Conservation (phyloP, 441 rosid genomes). For the Euphorbia schlechtendalii region DNA sequence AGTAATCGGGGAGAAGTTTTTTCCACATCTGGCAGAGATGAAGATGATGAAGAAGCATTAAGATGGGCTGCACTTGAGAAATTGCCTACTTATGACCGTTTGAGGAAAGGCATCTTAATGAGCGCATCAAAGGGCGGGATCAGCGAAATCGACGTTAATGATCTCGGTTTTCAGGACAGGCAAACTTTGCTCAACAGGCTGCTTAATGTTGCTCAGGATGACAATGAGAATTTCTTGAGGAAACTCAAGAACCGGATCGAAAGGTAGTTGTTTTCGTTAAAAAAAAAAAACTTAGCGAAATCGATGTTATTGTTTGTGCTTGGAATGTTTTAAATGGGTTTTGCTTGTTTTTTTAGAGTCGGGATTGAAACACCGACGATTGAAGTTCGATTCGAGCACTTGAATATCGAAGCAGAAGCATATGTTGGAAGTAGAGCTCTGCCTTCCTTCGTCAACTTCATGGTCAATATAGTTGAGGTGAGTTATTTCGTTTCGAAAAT, state of each 20-base stretch:
- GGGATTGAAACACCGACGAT: slow-evolving; percentile 55
- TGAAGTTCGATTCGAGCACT: slow-evolving; percentile 55
- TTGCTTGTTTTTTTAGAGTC: slow-evolving; percentile 27
- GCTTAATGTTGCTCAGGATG: slow-evolving; percentile 23
- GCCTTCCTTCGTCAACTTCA: slow-evolving; percentile 47
- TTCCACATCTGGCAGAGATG: slow-evolving; percentile 39
- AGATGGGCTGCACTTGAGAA: slow-evolving; percentile 32
- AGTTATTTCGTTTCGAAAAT: background rate
- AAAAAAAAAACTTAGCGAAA: no score
- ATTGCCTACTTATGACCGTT: slow-evolving; percentile 27
- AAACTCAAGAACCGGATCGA: slow-evolving; percentile 27
- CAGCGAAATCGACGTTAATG: slow-evolving; percentile 17
- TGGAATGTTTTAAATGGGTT: background rate
- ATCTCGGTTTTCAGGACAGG: slow-evolving; percentile 24
- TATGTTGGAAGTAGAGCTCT: slow-evolving; percentile 55
- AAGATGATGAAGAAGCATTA: slow-evolving; percentile 30
- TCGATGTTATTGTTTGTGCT: background rate
- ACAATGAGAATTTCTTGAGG: slow-evolving; percentile 21
- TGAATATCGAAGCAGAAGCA: slow-evolving; percentile 56
- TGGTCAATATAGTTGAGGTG: slow-evolving; percentile 41
- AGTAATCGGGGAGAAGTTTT: slow-evolving; percentile 20
- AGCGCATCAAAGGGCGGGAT: slow-evolving; percentile 8
- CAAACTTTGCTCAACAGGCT: slow-evolving; percentile 20
- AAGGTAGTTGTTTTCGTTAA: slow-evolving; percentile 13
- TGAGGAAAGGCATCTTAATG: slow-evolving; percentile 26